Percentiles rank a stretch among this genome's conserved stretches.
These are phyloP conservation scores for Selaginella tamariscina DNA, from an alignment of 75 land plant genomes.

Conservation along the genomic window DNA sequence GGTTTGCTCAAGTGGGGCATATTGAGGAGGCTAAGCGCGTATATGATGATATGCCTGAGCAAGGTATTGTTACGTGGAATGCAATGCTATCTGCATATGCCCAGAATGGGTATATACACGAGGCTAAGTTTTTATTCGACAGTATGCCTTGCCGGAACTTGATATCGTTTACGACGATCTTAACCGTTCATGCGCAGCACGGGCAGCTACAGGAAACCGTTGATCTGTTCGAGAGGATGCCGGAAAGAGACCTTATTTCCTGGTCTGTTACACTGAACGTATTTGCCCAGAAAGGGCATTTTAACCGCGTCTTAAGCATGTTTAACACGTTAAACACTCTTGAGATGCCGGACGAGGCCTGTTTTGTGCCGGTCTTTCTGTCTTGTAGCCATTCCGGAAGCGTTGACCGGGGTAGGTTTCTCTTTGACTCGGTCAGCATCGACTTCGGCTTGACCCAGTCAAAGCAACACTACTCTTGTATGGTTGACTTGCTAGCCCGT, in stretches of 20 bases:
- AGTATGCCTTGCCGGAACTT: neutral
- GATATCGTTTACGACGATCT: neutral
- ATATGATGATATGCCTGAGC: neutral
- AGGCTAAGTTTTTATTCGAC: neutral
- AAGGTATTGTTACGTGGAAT: neutral
- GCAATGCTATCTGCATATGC: neutral
- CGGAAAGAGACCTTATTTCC: neutral
- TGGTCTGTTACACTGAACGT: neutral
- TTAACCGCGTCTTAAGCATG: neutral
- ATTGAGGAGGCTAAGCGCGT: neutral
- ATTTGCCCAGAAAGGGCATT: neutral
- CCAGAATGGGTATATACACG: neutral
- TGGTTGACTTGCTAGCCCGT: neutral
- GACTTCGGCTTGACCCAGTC: neutral
- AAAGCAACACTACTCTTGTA: neutral
- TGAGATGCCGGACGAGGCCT: neutral
- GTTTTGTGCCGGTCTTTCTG: neutral
- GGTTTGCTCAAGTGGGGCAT: neutral
- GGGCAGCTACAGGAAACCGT: neutral
- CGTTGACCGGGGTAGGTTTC: neutral
- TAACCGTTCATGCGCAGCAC: neutral
- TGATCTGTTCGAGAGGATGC: neutral
- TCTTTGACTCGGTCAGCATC: neutral
- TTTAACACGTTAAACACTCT: neutral
- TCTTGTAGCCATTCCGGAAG: neutral